phyloP scores from a whole-genome alignment of 306 rosid species.

The Carpinus fangiana region DNA sequence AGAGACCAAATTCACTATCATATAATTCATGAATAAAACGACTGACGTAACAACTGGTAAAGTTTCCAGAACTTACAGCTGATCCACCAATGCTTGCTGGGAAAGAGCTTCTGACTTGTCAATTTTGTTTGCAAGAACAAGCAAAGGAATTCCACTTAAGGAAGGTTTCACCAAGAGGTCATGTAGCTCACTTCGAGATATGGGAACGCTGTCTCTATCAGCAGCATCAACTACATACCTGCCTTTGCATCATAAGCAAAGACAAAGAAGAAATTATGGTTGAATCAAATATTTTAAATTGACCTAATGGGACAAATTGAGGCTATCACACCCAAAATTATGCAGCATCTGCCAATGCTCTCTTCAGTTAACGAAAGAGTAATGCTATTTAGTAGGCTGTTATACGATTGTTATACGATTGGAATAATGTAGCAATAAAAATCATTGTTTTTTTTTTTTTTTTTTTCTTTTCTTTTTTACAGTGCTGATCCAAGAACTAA shows the following conservation, averaged over 20 bases:
- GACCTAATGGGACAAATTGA: neutral
- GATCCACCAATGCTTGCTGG: conserved; percentile 84
- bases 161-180: conserved; percentile 83
- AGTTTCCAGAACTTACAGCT: conserved; percentile 59
- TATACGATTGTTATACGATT: no score
- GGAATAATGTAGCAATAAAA: no score
- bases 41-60: conserved; percentile 1
- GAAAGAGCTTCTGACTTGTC: conserved; percentile 96
- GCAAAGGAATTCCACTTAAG: conserved; percentile 70
- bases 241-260: conserved; percentile 34
- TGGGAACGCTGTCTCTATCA: conserved; percentile 87
- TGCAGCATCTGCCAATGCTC: neutral
- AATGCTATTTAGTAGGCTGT: no score
- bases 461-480: no score
- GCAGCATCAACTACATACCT: conserved; percentile 93
- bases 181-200: conserved; percentile 80
- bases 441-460: no score
- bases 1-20: conserved; percentile 11
- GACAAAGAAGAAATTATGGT: conserved; percentile 1
- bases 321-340: neutral
- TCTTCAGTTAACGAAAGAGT: neutral
- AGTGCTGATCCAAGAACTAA: no score
- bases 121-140: conserved; percentile 88
- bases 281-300: conserved; percentile 4
- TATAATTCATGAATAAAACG: neutral